These are phyloP conservation scores for Yamadazyma atmosphaerica DNA, from an alignment of 1,139 yeast genomes.

Conservation along the genomic window DNA sequence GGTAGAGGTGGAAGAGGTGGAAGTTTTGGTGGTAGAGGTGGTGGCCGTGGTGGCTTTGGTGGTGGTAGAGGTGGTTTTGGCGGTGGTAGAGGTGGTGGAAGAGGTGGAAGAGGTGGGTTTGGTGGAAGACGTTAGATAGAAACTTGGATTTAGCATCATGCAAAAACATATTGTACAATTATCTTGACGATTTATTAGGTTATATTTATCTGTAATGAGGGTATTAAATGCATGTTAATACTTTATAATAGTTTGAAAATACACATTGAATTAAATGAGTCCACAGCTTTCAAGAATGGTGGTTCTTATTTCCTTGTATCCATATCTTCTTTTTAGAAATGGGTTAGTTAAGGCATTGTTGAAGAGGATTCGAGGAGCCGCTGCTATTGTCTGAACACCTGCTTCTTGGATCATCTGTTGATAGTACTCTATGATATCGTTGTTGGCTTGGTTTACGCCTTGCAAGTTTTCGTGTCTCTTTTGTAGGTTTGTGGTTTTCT, in stretches of 20 bases:
- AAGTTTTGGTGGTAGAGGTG: slow-evolving; percentile 29
- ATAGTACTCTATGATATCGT: slow-evolving; percentile 24
- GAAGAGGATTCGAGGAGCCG: slow-evolving; percentile 35
- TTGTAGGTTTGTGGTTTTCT: slow-evolving; percentile 2
- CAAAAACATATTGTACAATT: not conserved
- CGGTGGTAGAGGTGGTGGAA: slow-evolving; percentile 27
- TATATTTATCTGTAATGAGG: too few species aligned
- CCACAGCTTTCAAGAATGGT: slow-evolving; percentile 37
- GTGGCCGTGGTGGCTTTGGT: slow-evolving; percentile 47
- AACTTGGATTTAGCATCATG: too few species aligned
- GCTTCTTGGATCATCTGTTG: slow-evolving; percentile 21
- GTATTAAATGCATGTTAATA: not conserved
- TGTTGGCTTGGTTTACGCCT: slow-evolving; percentile 20
- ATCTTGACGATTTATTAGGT: slow-evolving; percentile 1
- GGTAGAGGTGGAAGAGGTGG: too few species aligned
- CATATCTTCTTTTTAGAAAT: slow-evolving; percentile 24
- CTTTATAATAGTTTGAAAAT: slow-evolving; percentile 3
- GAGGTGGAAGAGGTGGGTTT: slow-evolving; percentile 25
- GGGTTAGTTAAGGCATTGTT: slow-evolving; percentile 31
- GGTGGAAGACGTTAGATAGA: too few species aligned
- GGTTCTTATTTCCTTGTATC: slow-evolving; percentile 37
- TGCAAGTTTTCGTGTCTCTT: slow-evolving; percentile 14
- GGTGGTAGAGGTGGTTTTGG: slow-evolving; percentile 40
- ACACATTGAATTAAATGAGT: slow-evolving; percentile 3
- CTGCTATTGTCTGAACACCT: slow-evolving; percentile 23